These are phyloP conservation scores for Penicillium expansum DNA, from an alignment of 2,329 filamentous ascomycete species.

Conservation along the genomic window DNA sequence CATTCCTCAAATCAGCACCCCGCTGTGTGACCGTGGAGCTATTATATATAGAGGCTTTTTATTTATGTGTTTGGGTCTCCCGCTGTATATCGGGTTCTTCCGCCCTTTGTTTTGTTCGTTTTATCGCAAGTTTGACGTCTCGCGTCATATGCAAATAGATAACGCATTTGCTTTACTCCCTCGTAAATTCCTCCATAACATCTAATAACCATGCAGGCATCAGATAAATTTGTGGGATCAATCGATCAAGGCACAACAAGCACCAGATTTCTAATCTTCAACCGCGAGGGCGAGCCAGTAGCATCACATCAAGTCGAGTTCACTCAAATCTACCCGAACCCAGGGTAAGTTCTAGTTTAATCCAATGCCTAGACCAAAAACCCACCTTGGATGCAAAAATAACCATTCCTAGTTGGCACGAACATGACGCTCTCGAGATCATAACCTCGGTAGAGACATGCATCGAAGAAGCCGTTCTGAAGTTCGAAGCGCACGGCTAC, in stretches of 20 bases:
- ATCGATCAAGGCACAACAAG: slow-evolving; percentile 92
- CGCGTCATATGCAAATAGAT: background rate
- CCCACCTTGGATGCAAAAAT: background rate
- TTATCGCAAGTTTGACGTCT: background rate
- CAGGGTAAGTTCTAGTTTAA: slow-evolving; percentile 63
- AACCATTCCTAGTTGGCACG: slow-evolving; percentile 68
- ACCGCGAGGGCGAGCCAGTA: slow-evolving; percentile 71
- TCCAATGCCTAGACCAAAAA: background rate
- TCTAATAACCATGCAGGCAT: slow-evolving; percentile 20
- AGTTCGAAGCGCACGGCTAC: slow-evolving; percentile 67
- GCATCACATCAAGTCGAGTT: slow-evolving; percentile 85
- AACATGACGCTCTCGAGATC: slow-evolving; percentile 77
- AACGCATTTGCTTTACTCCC: background rate
- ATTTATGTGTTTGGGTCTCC: background rate
- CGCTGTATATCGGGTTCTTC: background rate
- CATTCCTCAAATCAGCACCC: background rate
- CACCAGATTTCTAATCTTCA: slow-evolving; percentile 85
- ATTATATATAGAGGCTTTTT: background rate
- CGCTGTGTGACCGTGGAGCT: slow-evolving; percentile 1
- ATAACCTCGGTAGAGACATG: slow-evolving; percentile 72
- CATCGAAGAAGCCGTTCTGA: slow-evolving; percentile 68
- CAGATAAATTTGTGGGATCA: slow-evolving; percentile 66
- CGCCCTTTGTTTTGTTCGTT: background rate
- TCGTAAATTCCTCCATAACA: background rate
- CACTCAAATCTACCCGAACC: slow-evolving; percentile 75